Conservation (phyloP, 768 basidiomycete species). For the Lactifluus hygrophoroides region DNA sequence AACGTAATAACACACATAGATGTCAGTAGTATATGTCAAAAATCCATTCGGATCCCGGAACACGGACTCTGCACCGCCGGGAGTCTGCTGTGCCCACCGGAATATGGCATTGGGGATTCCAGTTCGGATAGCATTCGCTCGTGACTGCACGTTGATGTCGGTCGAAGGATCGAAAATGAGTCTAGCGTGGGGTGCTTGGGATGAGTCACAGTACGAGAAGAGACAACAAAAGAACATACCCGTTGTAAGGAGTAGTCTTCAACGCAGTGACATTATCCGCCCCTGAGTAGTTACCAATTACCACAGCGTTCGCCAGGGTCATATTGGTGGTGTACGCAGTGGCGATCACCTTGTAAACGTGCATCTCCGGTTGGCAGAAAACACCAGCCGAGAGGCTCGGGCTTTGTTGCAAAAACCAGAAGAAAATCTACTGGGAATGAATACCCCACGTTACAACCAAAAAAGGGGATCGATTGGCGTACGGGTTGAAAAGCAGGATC, state of each 20-base stretch:
- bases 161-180: conserved; percentile 17
- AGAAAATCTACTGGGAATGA: conserved; percentile 36
- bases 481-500: conserved; percentile 36
- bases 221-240: conserved; percentile 31
- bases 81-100: conserved; percentile 36
- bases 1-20: conserved; percentile 37
- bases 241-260: conserved; percentile 48
- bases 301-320: conserved; percentile 33
- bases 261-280: conserved; percentile 48
- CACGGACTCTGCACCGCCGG: conserved; percentile 34
- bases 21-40: conserved; percentile 37
- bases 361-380: conserved; percentile 49
- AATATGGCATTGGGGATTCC: conserved; percentile 56
- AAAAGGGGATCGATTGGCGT: not conserved
- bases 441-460: not conserved
- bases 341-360: conserved; percentile 35
- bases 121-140: conserved; percentile 39
- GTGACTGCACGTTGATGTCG: conserved; percentile 42
- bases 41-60: conserved; percentile 46
- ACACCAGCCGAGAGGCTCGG: conserved; percentile 32
- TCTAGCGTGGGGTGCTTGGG: not conserved
- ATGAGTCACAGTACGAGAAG: not conserved
- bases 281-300: conserved; percentile 24
- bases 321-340: conserved; percentile 37
- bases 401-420: conserved; percentile 47